Conservation (phyloP, 1,284 basidiomycete genomes). For the Trametes polyzona region DNA sequence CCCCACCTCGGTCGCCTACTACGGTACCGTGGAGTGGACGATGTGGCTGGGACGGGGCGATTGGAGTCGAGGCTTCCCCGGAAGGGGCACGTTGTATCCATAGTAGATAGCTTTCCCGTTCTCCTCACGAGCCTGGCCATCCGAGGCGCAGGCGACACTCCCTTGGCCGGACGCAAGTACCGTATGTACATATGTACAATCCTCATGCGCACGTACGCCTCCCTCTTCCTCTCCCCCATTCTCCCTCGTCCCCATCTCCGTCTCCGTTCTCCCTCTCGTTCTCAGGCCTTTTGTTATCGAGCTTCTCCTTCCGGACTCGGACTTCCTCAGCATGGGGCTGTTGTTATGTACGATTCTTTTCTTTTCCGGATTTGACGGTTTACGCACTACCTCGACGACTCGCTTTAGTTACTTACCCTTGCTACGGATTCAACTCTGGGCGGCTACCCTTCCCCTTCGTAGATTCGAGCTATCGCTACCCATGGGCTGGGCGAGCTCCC, state of each 20-base stretch:
- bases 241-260: no score
- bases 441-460: background rate
- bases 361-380: background rate
- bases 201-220: no score
- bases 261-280: background rate
- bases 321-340: background rate
- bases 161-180: slow-evolving; percentile 9
- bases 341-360: background rate
- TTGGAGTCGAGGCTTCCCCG: no score
- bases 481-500: no score
- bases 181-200: background rate
- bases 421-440: no score
- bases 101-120: slow-evolving; percentile 11
- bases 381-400: background rate
- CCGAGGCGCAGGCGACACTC: slow-evolving; percentile 20
- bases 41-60: no score
- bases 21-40: no score
- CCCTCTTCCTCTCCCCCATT: no score
- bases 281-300: background rate
- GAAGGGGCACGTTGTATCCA: slow-evolving; percentile 9
- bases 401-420: background rate
- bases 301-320: no score
- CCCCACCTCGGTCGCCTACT: no score
- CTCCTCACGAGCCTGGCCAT: slow-evolving; percentile 9
- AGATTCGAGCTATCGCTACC: background rate